These are phyloP conservation scores for Hyaloscypha variabilis DNA, from an alignment of 495 filamentous ascomycete species.

Conservation along the genomic window DNA sequence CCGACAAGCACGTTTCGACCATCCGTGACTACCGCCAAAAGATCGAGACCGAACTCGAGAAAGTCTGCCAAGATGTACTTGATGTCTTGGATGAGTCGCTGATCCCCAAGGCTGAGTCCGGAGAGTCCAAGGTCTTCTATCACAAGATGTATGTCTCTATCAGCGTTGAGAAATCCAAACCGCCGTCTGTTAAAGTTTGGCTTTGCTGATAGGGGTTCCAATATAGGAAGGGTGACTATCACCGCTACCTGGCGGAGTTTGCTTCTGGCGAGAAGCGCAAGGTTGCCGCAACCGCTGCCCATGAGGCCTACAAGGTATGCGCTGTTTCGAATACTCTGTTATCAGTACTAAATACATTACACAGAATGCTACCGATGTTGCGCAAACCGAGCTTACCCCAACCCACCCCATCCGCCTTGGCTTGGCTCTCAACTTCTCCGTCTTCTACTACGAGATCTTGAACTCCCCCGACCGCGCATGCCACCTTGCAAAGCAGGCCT, in stretches of 20 bases:
- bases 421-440: conserved; percentile 98
- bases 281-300: conserved; percentile 90
- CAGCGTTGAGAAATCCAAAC: background rate
- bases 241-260: conserved; percentile 99
- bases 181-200: background rate
- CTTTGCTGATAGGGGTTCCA: conserved; percentile 19
- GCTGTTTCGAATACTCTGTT: background rate
- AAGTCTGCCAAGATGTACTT: conserved; percentile 98
- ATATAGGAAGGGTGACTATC: conserved; percentile 98
- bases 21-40: conserved; percentile 99
- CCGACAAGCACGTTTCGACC: conserved; percentile 92
- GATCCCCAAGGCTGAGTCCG: conserved; percentile 96
- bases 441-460: conserved; percentile 99
- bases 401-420: conserved; percentile 99
- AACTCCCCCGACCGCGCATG: conserved; percentile 99
- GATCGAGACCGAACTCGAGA: conserved; percentile 97
- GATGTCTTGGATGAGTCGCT: conserved; percentile 93
- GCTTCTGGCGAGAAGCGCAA: conserved; percentile 99
- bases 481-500: conserved; percentile 98
- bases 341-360: conserved; percentile 11
- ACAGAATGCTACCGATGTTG: conserved; percentile 96
- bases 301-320: conserved; percentile 97
- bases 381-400: conserved; percentile 94
- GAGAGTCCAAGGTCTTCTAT: conserved; percentile 99
- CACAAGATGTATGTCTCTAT: conserved; percentile 91